Percentiles rank a stretch among this genome's conserved stretches.
These are phyloP conservation scores for Thermochaetoides thermophila DNA, from an alignment of 495 filamentous ascomycete genomes.

Conservation along the genomic window DNA sequence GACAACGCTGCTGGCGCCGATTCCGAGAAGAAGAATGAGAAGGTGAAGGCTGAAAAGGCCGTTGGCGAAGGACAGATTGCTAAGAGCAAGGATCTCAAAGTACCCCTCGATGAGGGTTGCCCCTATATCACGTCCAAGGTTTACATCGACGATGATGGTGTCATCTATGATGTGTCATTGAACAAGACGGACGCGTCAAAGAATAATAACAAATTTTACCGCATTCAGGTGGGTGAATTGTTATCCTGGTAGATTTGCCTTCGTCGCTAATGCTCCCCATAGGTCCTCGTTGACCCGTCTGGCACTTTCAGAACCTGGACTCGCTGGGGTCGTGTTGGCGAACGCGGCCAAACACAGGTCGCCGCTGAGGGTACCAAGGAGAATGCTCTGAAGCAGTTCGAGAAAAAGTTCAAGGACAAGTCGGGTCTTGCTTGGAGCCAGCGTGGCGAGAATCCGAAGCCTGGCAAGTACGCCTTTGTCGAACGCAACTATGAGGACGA, in stretches of 20 bases:
- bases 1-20: conserved; percentile 1
- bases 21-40: conserved; percentile 7
- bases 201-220: conserved; percentile 66
- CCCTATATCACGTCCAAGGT: conserved; percentile 30
- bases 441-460: conserved; percentile 42
- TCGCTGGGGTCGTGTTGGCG: conserved; percentile 69
- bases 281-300: conserved; percentile 21
- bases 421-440: conserved; percentile 53
- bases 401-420: conserved; percentile 69
- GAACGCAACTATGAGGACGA: conserved; percentile 52
- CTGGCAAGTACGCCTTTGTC: conserved; percentile 62
- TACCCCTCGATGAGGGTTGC: conserved; percentile 33
- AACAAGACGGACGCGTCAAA: conserved; percentile 43
- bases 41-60: conserved; percentile 14
- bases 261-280: not conserved
- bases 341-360: conserved; percentile 43
- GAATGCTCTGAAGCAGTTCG: conserved; percentile 39
- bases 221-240: conserved; percentile 33
- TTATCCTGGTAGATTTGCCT: not conserved
- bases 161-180: conserved; percentile 52
- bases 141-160: conserved; percentile 44
- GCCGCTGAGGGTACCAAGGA: conserved; percentile 28
- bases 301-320: conserved; percentile 43
- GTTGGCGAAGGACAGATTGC: conserved; percentile 28
- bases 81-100: conserved; percentile 28